Conservation (phyloP, 2,329 filamentous ascomycete genomes). For the Rachicladosporium sp. region DNA sequence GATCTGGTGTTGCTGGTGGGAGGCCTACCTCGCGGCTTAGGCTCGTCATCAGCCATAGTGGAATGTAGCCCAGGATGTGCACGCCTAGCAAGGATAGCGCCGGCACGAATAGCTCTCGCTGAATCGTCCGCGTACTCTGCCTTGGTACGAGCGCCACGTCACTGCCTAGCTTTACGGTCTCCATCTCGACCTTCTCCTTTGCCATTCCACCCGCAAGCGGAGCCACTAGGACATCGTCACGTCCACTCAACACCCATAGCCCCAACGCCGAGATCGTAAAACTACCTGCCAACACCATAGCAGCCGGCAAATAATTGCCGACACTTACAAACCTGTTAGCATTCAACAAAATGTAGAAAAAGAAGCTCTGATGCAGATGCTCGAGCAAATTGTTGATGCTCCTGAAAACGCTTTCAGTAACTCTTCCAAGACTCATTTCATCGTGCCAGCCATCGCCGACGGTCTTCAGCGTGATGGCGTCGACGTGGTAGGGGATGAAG, state of each 20-base stretch:
- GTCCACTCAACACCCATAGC: constrained; percentile 82
- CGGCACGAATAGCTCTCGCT: constrained; percentile 60
- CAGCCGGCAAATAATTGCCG: constrained; percentile 88
- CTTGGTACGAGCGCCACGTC: constrained; percentile 28
- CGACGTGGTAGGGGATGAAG: constrained; percentile 96
- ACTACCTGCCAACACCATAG: constrained; percentile 87
- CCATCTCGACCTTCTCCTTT: constrained; percentile 14
- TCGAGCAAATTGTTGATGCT: constrained; percentile 94
- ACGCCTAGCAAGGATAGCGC: constrained; percentile 58
- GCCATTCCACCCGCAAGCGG: constrained; percentile 21
- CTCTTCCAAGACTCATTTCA: constrained; percentile 86
- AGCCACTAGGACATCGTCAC: constrained; percentile 3
- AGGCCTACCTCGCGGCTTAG: constrained; percentile 50
- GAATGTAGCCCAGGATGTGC: constrained; percentile 67
- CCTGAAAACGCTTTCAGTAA: constrained; percentile 80
- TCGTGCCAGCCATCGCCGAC: constrained; percentile 91
- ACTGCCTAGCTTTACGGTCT: constrained; percentile 25
- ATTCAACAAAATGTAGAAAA: constrained; percentile 94
- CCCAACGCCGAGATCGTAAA: constrained; percentile 93
- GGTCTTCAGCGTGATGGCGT: constrained; percentile 85
- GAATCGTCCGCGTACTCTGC: constrained; percentile 30
- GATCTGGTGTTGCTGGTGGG: constrained; percentile 21
- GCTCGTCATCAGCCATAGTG: constrained; percentile 78
- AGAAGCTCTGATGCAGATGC: constrained; percentile 96
- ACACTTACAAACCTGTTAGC: constrained; percentile 92